Evolutionary conservation across 140 eudicot species (phyloP), one percentile per base, ranked within the genome.

Genomic region (Anethum foeniculum): DNA sequence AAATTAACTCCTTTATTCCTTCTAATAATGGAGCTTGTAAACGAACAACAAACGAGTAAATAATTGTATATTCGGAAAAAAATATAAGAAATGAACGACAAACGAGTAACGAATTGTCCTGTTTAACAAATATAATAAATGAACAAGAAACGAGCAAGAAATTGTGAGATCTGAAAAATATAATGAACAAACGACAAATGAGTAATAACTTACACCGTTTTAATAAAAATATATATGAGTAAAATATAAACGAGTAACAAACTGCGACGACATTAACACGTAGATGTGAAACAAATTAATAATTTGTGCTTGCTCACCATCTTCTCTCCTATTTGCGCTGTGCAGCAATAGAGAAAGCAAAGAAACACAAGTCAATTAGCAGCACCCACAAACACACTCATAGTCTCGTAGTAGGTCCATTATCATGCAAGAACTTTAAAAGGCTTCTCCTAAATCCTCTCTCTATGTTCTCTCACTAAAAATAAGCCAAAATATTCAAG

Each of bases 341-440:
- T 18, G 51, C 62, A 41, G 41, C 36, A 27, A 16, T 36, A 54
- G 76, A 34, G 62, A 47, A 12, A 38, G 39, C 69, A 73, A 84
- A 81, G 86, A 89, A 90, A 91, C 91, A 87, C 80, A 90, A 84
- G 93, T 91, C 93, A 91, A 89, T 88, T 0, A 68, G 74, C 87
- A 82, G 75, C 77, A 83, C 81, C 91, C 89, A 90, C 95, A 86
- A 88, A 82, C 88, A 74, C 78, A 23, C 39, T 19, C 18, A 72
- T 72, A 23, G 77, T 86, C 86, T 80, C 84, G 11, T 65, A 81
- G 82, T 84, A 64, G 80, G 80, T 82, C 86, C 84, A 80, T 71
- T 71, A 39, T 65, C 79, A 52, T 46, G 51, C 69, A 58, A 75
- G 23, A 21, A 58, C 16, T 78, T 78, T 41, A 78, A 44, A 44